A percentile compares a stretch with the other conserved stretches of the same genome.
Evolutionary conservation across 225 moss, liverwort and hornwort species (phyloP).

Genomic region (Bryoerythrophyllum caledonicum): DNA sequence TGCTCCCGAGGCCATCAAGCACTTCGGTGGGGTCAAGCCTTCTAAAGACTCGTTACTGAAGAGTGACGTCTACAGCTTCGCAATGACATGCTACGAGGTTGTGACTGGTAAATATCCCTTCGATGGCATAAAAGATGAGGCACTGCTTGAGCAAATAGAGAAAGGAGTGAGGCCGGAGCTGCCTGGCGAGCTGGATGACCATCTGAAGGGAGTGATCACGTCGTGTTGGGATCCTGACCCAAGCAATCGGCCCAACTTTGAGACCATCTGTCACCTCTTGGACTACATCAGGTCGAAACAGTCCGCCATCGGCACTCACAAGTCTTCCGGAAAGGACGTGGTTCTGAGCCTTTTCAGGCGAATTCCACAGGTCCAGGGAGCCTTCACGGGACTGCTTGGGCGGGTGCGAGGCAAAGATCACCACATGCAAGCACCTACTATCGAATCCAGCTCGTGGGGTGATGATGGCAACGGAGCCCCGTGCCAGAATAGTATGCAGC

Average conservation of each 20-base stretch:
- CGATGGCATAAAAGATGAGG: constrained; percentile 8
- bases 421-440: background rate
- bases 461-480: background rate
- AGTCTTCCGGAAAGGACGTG: constrained; percentile 13
- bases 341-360: constrained; percentile 2
- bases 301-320: background rate
- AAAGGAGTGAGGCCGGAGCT: constrained; percentile 24
- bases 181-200: constrained; percentile 9
- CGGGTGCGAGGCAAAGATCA: constrained; percentile 1
- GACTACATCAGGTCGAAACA: constrained; percentile 19
- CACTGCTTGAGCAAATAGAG: constrained; percentile 12
- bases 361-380: constrained; percentile 8
- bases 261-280: constrained; percentile 16
- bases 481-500: background rate
- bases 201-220: constrained; percentile 11
- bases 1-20: constrained; percentile 32
- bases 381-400: background rate
- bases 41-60: constrained; percentile 21
- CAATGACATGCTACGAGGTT: constrained; percentile 42
- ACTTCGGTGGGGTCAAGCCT: background rate
- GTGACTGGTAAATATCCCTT: constrained; percentile 37
- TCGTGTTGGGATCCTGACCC: constrained; percentile 21
- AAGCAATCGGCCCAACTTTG: constrained; percentile 12
- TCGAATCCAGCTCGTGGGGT: constrained; percentile 18
- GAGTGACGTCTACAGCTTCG: constrained; percentile 42